Base-by-base conservation (phyloP, 495 filamentous ascomycete species). In the Podospora tetraspora region DNA sequence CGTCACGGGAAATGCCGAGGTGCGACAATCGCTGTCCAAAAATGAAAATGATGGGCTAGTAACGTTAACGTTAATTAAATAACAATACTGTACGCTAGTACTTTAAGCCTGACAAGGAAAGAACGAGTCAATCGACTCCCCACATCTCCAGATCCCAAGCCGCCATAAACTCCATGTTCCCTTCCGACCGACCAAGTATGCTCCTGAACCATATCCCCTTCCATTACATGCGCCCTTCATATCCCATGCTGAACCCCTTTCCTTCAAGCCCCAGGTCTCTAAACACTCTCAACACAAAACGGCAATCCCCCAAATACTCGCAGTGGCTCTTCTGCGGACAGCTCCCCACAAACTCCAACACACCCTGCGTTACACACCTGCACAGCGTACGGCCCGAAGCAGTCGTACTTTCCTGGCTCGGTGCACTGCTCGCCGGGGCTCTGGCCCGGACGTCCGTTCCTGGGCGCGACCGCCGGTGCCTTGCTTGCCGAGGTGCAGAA, bases 321-420 rank as follows among this genome's bases (percentile, higher is more conserved):
- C 72, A 74, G 61, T 72, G 72, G 5, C 52, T 30, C 29, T 57
- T 52, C 23, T 19, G 7, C 6, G 70, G 72, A 58, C 72, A 74
- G 25, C 34, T 61, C 32, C 72, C 70, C 34, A 74, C 72, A 27
- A 68, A 64, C 70, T 67, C 19, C 24, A 67, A 23, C 3, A 64
- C 30, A 32, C 66, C 52, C 62, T 64, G 61, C 52, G 57, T 74
- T 60, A 68, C 72, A 74, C 59, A 74, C 72, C 68, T 74, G 72
- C 63, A 74, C 72, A 25, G 68, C 72, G 43, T 66, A 63, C 4
- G 63, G 37, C 21, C 72, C 72, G 29, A 70, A 70, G 68, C 72
- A 74, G 29, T 66, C 60, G 65, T 74, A 74, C 61, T 63, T 25
- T 23, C 72, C 72, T 2, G 72, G 56, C 13, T 68, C 70, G 32